Evolutionary conservation across 1,139 yeast species (phyloP).

Genomic region (Insectozyma bohioensis): DNA sequence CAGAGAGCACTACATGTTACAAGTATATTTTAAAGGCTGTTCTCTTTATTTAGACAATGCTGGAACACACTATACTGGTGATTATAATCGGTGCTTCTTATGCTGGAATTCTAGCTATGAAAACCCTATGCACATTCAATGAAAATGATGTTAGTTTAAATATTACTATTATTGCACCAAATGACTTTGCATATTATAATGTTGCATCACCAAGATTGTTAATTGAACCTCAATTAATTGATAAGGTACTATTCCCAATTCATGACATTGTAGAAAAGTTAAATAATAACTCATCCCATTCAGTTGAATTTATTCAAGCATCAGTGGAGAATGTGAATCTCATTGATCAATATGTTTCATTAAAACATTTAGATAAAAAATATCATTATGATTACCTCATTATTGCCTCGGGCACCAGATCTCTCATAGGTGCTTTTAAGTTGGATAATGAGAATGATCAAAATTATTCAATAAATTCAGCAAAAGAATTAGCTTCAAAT

Average conservation of each 20-base stretch:
- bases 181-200: constrained; percentile 20
- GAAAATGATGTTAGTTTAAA: constrained; percentile 12
- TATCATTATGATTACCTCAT: constrained; percentile 29
- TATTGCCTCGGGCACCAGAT: constrained; percentile 33
- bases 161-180: constrained; percentile 20
- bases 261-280: constrained; percentile 17
- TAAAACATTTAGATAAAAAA: constrained; percentile 14
- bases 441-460: constrained; percentile 18
- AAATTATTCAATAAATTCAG: constrained; percentile 15
- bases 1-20: no score
- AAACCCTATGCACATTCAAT: constrained; percentile 12
- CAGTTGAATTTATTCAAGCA: constrained; percentile 20
- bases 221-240: constrained; percentile 22
- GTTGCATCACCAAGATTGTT: constrained; percentile 34
- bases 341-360: constrained; percentile 12
- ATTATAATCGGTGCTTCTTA: constrained; percentile 39
- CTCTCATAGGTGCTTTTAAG: constrained; percentile 26
- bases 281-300: constrained; percentile 14
- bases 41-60: no score
- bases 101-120: constrained; percentile 30
- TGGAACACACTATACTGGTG: no score
- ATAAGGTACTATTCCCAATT: constrained; percentile 21
- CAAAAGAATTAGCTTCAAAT: constrained; percentile 17
- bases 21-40: no score
- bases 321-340: constrained; percentile 25